Conservation (phyloP, 768 basidiomycete genomes). For the Xanthoconium stramineum region DNA sequence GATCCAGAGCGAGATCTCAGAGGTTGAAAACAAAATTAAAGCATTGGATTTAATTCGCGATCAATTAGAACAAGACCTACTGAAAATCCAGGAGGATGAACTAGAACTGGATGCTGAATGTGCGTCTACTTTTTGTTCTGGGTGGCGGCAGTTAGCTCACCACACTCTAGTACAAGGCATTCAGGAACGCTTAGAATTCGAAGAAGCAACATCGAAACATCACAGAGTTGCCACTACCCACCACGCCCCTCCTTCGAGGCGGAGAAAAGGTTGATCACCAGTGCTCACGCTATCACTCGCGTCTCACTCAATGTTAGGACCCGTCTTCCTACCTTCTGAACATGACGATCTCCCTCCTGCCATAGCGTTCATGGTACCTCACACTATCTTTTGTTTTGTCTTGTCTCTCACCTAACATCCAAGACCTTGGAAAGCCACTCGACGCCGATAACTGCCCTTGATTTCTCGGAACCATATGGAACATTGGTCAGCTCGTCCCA, state of each 20-base stretch:
- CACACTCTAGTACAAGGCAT: slow-evolving; percentile 74
- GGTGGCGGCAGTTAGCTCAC: slow-evolving; percentile 3
- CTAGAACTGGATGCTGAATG: slow-evolving; percentile 95
- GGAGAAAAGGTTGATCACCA: slow-evolving; percentile 25
- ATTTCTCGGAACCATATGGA: slow-evolving; percentile 97
- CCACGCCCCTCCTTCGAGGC: slow-evolving; percentile 29
- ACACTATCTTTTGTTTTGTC: background rate
- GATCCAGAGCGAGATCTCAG: slow-evolving; percentile 80
- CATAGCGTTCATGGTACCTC: slow-evolving; percentile 90
- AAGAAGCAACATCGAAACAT: slow-evolving; percentile 42
- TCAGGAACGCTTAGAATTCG: slow-evolving; percentile 76
- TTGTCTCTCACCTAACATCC: slow-evolving; percentile 11
- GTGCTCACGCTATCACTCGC: background rate
- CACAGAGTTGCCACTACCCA: slow-evolving; percentile 14
- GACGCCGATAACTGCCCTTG: slow-evolving; percentile 81
- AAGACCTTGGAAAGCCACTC: slow-evolving; percentile 82
- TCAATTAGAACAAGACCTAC: slow-evolving; percentile 76
- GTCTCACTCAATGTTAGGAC: slow-evolving; percentile 48
- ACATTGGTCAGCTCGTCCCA: slow-evolving; percentile 85
- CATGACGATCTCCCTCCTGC: slow-evolving; percentile 93
- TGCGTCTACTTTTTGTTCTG: slow-evolving; percentile 40
- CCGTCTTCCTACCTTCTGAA: slow-evolving; percentile 94
- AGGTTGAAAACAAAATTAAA: slow-evolving; percentile 88
- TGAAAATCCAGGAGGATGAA: slow-evolving; percentile 91
- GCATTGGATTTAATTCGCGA: slow-evolving; percentile 76